Evolutionary conservation across 805 yeast genomes (phyloP).

Genomic region (Pichia nakasei): DNA sequence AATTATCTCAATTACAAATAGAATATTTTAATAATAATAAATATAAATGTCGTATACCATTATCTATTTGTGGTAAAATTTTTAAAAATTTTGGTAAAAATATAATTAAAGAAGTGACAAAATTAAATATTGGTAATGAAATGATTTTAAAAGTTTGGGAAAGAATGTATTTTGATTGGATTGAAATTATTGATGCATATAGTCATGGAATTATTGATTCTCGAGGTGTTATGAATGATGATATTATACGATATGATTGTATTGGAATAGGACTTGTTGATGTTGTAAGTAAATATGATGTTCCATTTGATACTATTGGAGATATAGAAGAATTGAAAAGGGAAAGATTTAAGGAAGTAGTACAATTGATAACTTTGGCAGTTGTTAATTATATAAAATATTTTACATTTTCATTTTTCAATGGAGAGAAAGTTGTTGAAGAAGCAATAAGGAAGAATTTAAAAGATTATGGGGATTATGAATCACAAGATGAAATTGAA

Average conservation of each 20-base stretch:
- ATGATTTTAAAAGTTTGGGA: background rate
- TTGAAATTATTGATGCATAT: slow-evolving; percentile 89
- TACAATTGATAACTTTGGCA: slow-evolving; percentile 49
- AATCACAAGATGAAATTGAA: background rate
- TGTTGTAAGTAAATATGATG: background rate
- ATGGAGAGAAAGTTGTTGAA: slow-evolving; percentile 68
- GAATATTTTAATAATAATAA: background rate
- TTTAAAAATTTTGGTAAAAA: background rate
- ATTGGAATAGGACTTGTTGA: background rate
- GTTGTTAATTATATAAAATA: slow-evolving; percentile 58
- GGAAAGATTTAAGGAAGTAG: background rate
- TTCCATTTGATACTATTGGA: background rate
- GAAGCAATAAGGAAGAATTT: slow-evolving; percentile 37
- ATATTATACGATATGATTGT: background rate
- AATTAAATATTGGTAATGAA: background rate
- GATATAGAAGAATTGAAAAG: too few relatives aligned
- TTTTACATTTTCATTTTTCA: slow-evolving; percentile 80
- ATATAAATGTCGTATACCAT: background rate
- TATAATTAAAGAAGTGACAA: background rate
- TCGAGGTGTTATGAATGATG: background rate
- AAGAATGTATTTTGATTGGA: slow-evolving; percentile 49
- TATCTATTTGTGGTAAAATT: background rate
- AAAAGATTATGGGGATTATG: slow-evolving; percentile 12
- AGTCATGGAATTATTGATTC: slow-evolving; percentile 30
- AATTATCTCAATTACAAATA: background rate